Conservation (phyloP, 2,329 filamentous ascomycete species). For the Tetracladium maxilliforme region DNA sequence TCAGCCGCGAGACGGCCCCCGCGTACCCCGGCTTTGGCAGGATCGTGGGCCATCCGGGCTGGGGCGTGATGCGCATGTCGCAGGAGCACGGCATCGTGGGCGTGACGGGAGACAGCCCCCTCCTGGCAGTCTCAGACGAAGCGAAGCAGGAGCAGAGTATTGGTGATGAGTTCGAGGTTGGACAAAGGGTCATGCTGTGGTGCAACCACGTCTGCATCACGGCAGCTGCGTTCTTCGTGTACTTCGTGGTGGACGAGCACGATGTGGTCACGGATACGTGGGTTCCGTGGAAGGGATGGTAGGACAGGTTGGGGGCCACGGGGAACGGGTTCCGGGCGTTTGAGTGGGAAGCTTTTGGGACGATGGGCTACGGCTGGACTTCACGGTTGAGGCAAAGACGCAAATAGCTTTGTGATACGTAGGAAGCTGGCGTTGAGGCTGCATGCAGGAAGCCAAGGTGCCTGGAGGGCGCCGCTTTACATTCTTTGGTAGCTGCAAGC, state of each 20-base stretch:
- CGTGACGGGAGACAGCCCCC: background rate
- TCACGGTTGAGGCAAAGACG: no score
- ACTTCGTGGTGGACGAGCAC: slow-evolving; percentile 19
- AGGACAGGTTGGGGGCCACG: slow-evolving; percentile 12
- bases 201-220: slow-evolving; percentile 21
- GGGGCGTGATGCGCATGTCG: slow-evolving; percentile 18
- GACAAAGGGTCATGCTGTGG: slow-evolving; percentile 16
- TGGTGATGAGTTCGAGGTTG: slow-evolving; percentile 16
- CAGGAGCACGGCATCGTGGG: slow-evolving; percentile 22
- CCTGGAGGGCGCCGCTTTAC: no score
- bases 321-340: no score
- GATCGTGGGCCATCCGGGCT: slow-evolving; percentile 12
- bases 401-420: no score
- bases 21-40: slow-evolving; percentile 15
- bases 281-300: slow-evolving; percentile 22
- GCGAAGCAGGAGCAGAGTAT: slow-evolving; percentile 8
- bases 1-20: slow-evolving; percentile 18
- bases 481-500: no score
- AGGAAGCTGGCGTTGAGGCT: no score
- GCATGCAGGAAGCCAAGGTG: no score
- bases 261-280: slow-evolving; percentile 17
- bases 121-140: slow-evolving; percentile 3
- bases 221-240: slow-evolving; percentile 18
- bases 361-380: no score
- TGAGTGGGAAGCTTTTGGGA: no score